Conservation (phyloP, 352 stramenopile genomes). For the Phytophthora parvispora region DNA sequence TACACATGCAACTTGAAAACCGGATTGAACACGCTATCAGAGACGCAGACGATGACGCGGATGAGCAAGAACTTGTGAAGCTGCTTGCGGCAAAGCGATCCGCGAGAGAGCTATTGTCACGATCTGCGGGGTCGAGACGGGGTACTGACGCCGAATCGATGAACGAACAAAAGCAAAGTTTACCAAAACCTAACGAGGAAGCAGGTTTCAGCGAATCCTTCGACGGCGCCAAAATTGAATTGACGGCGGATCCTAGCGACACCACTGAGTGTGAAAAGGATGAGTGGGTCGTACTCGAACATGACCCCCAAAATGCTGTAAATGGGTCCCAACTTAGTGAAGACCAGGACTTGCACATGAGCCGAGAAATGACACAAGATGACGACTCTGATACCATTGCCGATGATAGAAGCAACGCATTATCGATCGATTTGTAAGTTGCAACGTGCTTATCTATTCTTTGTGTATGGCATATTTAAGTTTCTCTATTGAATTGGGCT, state of each 20-base stretch:
- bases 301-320: neutral
- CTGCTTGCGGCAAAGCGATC: conserved; percentile 43
- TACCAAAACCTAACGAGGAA: too few species aligned
- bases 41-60: conserved; percentile 11
- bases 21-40: neutral
- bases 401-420: conserved; percentile 29
- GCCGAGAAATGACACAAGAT: neutral
- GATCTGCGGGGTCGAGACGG: neutral
- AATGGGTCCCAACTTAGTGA: neutral
- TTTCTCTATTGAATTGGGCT: conserved; percentile 11
- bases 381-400: conserved; percentile 15
- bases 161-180: neutral
- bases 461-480: conserved; percentile 16
- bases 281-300: conserved; percentile 15
- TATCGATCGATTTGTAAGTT: conserved; percentile 79
- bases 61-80: conserved; percentile 36
- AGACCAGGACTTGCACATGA: neutral
- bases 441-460: conserved; percentile 19
- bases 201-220: neutral
- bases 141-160: neutral
- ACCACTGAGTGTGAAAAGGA: conserved; percentile 1
- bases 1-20: neutral
- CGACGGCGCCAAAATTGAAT: neutral
- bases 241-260: neutral
- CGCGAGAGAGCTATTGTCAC: conserved; percentile 15